Evolutionary conservation across 805 yeast genomes (phyloP).

Genomic region (Metschnikowia peoriensis): DNA sequence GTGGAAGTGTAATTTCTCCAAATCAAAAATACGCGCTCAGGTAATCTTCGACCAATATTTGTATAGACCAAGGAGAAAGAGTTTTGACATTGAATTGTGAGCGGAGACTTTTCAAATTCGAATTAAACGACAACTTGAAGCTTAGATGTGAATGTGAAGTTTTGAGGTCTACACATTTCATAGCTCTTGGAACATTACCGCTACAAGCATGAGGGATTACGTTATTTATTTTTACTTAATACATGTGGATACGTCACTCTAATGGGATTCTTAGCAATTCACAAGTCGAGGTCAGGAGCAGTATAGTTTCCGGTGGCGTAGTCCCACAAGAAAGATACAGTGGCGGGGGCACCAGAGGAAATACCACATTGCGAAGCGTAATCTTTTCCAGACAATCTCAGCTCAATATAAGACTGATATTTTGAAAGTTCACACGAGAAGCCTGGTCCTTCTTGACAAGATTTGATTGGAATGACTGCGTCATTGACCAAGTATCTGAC

Average conservation of each 20-base stretch:
- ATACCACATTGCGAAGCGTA: constrained; percentile 27
- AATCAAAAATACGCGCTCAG: too few species aligned
- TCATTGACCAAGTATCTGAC: constrained; percentile 40
- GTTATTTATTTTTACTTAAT: too few species aligned
- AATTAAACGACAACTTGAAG: too few species aligned
- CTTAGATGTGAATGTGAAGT: too few species aligned
- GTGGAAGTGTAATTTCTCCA: too few species aligned
- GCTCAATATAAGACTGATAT: constrained; percentile 27
- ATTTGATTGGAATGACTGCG: constrained; percentile 35
- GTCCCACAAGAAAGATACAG: constrained; percentile 43
- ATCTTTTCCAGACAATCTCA: constrained; percentile 25
- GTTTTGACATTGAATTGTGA: too few species aligned
- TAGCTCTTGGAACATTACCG: too few species aligned
- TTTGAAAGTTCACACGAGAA: constrained; percentile 39
- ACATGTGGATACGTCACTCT: not conserved
- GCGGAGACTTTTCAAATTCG: too few species aligned
- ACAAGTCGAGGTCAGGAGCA: constrained; percentile 19
- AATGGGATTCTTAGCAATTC: not conserved
- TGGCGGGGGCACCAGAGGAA: constrained; percentile 19
- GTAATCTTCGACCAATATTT: too few species aligned
- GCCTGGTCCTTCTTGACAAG: constrained; percentile 39
- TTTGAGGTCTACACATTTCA: too few species aligned
- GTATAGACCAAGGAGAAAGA: too few species aligned
- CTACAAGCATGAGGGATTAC: too few species aligned
- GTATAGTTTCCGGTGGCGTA: constrained; percentile 23